Evolutionary conservation across 2,329 filamentous ascomycete species (phyloP).

Genomic region (Venturiaceae sp.): DNA sequence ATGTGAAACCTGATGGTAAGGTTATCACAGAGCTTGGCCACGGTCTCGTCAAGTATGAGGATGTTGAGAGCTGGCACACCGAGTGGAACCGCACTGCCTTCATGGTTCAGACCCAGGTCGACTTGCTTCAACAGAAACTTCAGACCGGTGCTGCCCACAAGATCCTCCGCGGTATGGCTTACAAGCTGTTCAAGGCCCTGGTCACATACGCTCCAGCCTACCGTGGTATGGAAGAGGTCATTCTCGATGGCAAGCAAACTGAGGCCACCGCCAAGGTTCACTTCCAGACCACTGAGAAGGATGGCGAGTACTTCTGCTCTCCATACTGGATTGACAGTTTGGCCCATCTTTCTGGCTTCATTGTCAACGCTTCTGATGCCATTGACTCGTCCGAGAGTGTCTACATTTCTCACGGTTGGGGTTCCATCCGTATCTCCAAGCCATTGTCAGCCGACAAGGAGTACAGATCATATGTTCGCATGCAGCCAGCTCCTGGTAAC

Average conservation of each 20-base stretch:
- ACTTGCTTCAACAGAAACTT: constrained; percentile 60
- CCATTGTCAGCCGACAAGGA: constrained; percentile 40
- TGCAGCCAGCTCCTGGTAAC: constrained; percentile 46
- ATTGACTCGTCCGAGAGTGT: constrained; percentile 50
- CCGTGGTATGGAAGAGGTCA: constrained; percentile 49
- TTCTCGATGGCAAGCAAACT: constrained; percentile 44
- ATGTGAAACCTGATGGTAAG: constrained; percentile 50
- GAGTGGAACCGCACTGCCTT: constrained; percentile 59
- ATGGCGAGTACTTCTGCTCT: constrained; percentile 47
- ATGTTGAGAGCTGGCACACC: constrained; percentile 48
- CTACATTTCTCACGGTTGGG: constrained; percentile 54
- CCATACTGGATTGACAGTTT: constrained; percentile 52
- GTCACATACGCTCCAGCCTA: constrained; percentile 48
- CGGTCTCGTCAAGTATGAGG: constrained; percentile 53
- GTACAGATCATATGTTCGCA: constrained; percentile 52
- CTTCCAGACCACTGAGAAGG: constrained; percentile 43
- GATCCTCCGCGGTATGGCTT: constrained; percentile 64
- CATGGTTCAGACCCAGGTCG: constrained; percentile 44
- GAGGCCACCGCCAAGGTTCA: constrained; percentile 45
- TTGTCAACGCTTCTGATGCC: constrained; percentile 49
- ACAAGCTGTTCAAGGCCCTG: constrained; percentile 58
- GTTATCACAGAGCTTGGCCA: constrained; percentile 51
- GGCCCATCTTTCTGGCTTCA: constrained; percentile 49
- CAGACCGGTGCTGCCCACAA: constrained; percentile 59
- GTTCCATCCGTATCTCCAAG: constrained; percentile 47